Evolutionary conservation across 768 basidiomycete species (phyloP), one percentile per base, ranked within the genome.

Genomic region (Tephrocybe rancida): DNA sequence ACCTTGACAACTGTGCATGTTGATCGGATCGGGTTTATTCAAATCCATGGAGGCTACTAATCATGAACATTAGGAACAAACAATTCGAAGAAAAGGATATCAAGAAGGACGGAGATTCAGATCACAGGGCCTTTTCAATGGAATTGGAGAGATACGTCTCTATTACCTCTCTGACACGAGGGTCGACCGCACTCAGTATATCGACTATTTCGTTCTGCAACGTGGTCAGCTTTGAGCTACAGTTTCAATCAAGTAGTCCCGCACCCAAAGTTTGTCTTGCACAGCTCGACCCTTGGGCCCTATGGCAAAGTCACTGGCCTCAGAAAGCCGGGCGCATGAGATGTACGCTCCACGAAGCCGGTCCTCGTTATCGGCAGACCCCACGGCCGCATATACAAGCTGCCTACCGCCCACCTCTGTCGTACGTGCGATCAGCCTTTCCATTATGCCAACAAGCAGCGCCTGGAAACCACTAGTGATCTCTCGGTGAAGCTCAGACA

Each of bases 401-500:
- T 61, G 60, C 16, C 60, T 45, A 4, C 54, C 49, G 16, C 60
- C 60, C 44, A 58, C 50, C 45, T 61, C 60, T 1, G 48, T 35
- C 5, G 35, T 37, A 9, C 35, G 35, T 13, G 35, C 35, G n/a
- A 37, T 37, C 5, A 37, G 16, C 35, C 4, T 7, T 37, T 37
- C 35, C 35, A 37, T 37, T 37, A 37, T 8, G n/a, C 14, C 5
- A 16, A 37, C 4, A 8, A 37, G 4, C n/a, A 37, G 5, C n/a
- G 11, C 35, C 7, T 16, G 35, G 11, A 16, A 6, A 16, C 35
- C 35, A 9, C 11, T 9, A 37, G 5, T 16, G 16, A 37, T 9
- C 14, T 37, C 35, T 16, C 16, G 60, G 56, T 13, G 49, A 67
- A 81, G 60, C 19, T 72, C 67, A 6, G 76, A 77, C 18, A 59